phyloP scores from a whole-genome alignment of 176 grass and related monocot species.

The Metroxylon sagu region DNA sequence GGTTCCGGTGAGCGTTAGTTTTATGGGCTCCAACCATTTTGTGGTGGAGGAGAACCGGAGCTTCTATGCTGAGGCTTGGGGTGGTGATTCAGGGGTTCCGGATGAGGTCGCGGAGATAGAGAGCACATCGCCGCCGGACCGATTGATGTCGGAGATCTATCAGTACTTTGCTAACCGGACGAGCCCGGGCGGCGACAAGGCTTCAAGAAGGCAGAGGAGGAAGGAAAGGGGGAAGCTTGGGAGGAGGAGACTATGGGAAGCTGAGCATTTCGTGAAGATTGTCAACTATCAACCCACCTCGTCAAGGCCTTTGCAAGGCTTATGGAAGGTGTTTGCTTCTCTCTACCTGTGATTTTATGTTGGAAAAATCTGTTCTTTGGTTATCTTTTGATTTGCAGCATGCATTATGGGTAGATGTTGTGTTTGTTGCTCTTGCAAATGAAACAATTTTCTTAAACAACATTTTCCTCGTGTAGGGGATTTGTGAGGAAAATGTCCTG shows the following conservation, averaged over 20 bases:
- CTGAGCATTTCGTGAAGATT: constrained; percentile 29
- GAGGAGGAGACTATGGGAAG: constrained; percentile 13
- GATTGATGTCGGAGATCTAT: constrained; percentile 25
- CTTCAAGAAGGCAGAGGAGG: constrained; percentile 17
- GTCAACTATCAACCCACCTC: constrained; percentile 18
- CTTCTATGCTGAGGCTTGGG: too few species aligned
- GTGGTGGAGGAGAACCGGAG: constrained; percentile 10
- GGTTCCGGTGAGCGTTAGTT: constrained; percentile 14
- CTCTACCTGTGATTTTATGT: background rate
- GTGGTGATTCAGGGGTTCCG: background rate
- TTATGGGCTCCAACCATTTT: constrained; percentile 23
- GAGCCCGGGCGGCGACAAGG: constrained; percentile 24
- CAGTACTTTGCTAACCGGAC: constrained; percentile 29
- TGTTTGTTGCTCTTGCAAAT: background rate
- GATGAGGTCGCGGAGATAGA: constrained; percentile 13
- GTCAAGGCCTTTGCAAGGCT: constrained; percentile 17
- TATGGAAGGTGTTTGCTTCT: constrained; percentile 35
- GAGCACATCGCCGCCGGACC: constrained; percentile 19
- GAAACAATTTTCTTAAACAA: background rate
- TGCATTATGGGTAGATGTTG: too few species aligned
- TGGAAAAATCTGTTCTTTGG: background rate
- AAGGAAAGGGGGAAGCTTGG: background rate
- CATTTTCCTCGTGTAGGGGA: constrained; percentile 47
- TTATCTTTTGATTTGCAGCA: too few species aligned
- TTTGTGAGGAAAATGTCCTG: constrained; percentile 61